These are phyloP conservation scores for Yarrowia keelungensis DNA, from an alignment of 805 yeast species.

Conservation along the genomic window DNA sequence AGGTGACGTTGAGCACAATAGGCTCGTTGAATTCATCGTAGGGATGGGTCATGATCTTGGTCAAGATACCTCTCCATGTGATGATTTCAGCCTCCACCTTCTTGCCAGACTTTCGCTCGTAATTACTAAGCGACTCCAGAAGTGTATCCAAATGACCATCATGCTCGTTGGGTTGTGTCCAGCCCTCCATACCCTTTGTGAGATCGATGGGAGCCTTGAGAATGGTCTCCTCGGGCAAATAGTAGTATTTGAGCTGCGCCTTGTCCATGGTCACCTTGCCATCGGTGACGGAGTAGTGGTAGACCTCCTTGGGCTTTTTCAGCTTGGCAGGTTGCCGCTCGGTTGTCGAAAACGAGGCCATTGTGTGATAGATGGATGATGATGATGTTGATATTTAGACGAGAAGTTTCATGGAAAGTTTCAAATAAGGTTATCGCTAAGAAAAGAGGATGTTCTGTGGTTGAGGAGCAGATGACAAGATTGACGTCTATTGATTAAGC, in stretches of 20 bases:
- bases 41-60: constrained; percentile 72
- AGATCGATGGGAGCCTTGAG: constrained; percentile 67
- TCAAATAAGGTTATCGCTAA: constrained; percentile 14
- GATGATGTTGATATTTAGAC: not conserved
- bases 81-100: constrained; percentile 69
- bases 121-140: constrained; percentile 59
- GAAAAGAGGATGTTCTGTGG: too few species aligned
- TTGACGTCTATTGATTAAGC: too few species aligned
- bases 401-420: constrained; percentile 21
- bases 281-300: constrained; percentile 68
- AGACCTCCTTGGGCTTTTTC: constrained; percentile 84
- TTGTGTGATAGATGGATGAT: not conserved
- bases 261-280: constrained; percentile 55
- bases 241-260: constrained; percentile 71
- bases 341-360: constrained; percentile 42
- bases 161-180: constrained; percentile 59
- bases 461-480: too few species aligned
- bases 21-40: constrained; percentile 60
- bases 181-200: constrained; percentile 66
- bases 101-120: constrained; percentile 59
- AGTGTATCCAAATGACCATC: constrained; percentile 62
- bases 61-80: constrained; percentile 86
- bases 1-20: constrained; percentile 66
- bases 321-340: constrained; percentile 59
- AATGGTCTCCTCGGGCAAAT: constrained; percentile 76